Conservation (phyloP, 1,284 basidiomycete species). For the Tranzscheliella williamsii region DNA sequence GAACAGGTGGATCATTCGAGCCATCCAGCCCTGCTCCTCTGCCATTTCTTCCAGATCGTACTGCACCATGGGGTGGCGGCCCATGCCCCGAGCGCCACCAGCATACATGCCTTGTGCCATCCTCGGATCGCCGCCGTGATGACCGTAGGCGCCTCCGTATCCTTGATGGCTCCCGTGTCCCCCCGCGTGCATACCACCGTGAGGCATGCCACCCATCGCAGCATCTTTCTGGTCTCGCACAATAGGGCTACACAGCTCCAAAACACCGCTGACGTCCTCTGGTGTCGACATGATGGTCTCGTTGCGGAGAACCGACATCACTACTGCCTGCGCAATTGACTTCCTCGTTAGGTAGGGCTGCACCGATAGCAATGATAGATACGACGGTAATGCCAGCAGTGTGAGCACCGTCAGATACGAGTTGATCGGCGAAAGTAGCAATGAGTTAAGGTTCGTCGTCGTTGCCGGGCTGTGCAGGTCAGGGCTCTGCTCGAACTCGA, state of each 20-base stretch:
- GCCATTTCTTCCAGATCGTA: slow-evolving; percentile 56
- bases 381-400: slow-evolving; percentile 54
- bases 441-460: slow-evolving; percentile 46
- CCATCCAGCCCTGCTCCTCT: slow-evolving; percentile 58
- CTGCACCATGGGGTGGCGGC: slow-evolving; percentile 39
- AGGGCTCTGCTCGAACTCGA: slow-evolving; percentile 44
- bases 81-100: slow-evolving; percentile 26
- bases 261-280: slow-evolving; percentile 57
- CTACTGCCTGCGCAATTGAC: slow-evolving; percentile 56
- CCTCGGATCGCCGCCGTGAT: slow-evolving; percentile 22
- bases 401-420: slow-evolving; percentile 55
- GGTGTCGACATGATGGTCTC: slow-evolving; percentile 56
- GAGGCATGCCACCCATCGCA: slow-evolving; percentile 23
- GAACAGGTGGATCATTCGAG: slow-evolving; percentile 58
- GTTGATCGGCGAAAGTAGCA: slow-evolving; percentile 57
- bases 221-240: slow-evolving; percentile 53
- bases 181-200: slow-evolving; percentile 25
- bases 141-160: slow-evolving; percentile 28
- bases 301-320: slow-evolving; percentile 54
- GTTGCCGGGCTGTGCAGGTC: slow-evolving; percentile 47
- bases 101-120: slow-evolving; percentile 37
- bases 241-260: slow-evolving; percentile 53
- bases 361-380: slow-evolving; percentile 45
- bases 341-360: slow-evolving; percentile 55
- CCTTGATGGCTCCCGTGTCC: slow-evolving; percentile 11